Evolutionary conservation across 441 rosid species (phyloP).

Genomic region (Kokia cookei): DNA sequence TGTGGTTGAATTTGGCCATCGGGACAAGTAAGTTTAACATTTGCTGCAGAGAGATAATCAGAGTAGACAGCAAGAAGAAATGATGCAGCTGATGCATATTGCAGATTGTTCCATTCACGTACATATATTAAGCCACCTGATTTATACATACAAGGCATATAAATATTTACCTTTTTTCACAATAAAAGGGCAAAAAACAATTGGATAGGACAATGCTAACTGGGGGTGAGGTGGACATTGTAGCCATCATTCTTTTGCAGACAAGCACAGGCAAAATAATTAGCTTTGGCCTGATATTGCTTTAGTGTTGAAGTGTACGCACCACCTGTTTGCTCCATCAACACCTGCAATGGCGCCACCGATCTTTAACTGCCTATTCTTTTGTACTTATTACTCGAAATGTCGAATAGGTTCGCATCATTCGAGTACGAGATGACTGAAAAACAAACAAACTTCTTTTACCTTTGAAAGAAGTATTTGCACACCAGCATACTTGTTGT

Average conservation of each 20-base stretch:
- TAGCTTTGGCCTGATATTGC: constrained; percentile 55
- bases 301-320: constrained; percentile 41
- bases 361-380: not conserved
- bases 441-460: not conserved
- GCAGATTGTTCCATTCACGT: constrained; percentile 63
- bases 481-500: constrained; percentile 66
- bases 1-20: constrained; percentile 39
- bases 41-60: constrained; percentile 39
- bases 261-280: constrained; percentile 63
- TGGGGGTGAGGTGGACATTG: constrained; percentile 24
- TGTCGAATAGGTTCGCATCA: not conserved
- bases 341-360: constrained; percentile 28
- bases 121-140: constrained; percentile 56
- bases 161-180: not conserved
- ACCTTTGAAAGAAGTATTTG: constrained; percentile 65
- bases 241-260: constrained; percentile 57
- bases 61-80: constrained; percentile 52
- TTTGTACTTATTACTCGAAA: not conserved
- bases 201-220: constrained; percentile 17
- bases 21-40: constrained; percentile 42
- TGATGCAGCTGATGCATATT: constrained; percentile 53
- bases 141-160: not conserved
- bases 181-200: not conserved
- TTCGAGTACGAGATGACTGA: not conserved
- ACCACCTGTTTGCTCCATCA: constrained; percentile 54